Evolutionary conservation across 1,284 basidiomycete genomes (phyloP).

Genomic region (Puccinia novopanici): DNA sequence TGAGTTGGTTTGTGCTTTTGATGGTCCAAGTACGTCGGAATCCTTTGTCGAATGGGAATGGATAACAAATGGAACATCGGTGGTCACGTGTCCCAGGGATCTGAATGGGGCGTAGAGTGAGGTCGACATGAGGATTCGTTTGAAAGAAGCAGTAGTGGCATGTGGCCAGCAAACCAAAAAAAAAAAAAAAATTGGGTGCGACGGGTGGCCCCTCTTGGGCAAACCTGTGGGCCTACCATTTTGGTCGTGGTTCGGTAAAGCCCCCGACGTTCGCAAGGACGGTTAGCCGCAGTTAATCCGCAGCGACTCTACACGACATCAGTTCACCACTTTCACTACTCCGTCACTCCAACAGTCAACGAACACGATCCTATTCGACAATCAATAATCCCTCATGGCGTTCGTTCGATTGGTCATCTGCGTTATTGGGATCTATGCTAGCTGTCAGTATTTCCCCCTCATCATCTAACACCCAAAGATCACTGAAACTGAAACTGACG

Average conservation of each 20-base stretch:
- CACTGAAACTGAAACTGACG: background rate
- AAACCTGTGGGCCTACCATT: background rate
- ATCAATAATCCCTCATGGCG: conserved; percentile 10
- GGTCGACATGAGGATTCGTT: conserved; percentile 18
- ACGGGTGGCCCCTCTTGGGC: conserved; percentile 53
- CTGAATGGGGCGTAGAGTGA: conserved; percentile 88
- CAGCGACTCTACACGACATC: background rate
- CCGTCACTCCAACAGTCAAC: background rate
- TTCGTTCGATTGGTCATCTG: conserved; percentile 40
- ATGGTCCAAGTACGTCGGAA: conserved; percentile 66
- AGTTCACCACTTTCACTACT: background rate
- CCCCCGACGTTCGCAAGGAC: background rate
- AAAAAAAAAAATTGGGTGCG: background rate
- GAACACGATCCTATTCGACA: background rate
- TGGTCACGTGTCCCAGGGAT: conserved; percentile 87
- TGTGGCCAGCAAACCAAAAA: background rate
- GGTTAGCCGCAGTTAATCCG: background rate
- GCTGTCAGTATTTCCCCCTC: conserved; percentile 23
- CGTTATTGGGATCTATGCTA: conserved; percentile 41
- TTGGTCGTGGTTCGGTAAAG: background rate
- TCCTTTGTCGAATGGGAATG: conserved; percentile 86
- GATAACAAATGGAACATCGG: conserved; percentile 83
- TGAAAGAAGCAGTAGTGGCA: background rate
- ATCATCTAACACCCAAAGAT: background rate
- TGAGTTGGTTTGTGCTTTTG: conserved; percentile 53